Base-by-base conservation (phyloP, 495 filamentous ascomycete species). In the Tirmania nivea region DNA sequence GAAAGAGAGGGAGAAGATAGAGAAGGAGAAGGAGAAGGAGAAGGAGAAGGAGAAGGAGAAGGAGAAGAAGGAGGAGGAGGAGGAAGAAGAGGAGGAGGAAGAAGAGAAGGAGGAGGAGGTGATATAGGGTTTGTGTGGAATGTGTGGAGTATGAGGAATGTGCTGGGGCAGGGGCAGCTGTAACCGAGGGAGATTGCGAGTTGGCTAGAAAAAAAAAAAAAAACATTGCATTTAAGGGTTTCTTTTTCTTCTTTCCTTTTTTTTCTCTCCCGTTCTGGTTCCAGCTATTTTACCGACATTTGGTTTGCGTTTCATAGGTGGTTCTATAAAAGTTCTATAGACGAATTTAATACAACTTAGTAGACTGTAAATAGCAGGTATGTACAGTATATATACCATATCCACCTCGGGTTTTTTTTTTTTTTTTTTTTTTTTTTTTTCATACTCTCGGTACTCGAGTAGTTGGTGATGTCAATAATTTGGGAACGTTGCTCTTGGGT, bases 1-100 rank as follows among this genome's bases (percentile, higher is more conserved):
- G 50, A 10, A 19, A 34, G 10, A 52, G 21, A 10, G n/a, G 7
- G 52, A 47, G 50, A 34, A 14, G 35, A 37, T 51, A 25, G 19
- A 17, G 52, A 17, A 42, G 10, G 52, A 16, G 1, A 34, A 50
- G 7, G 37, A 9, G 37, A 31, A n/a, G 34, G 47, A 10, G n/a
- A 8, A 47, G 50, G 34, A 42, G 54, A 20, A 69, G 48, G 60
- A 51, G 37, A 57, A 59, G 53, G 63, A 64, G n/a, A 54, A 59
- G 20, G 59, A 54, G 10, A 51, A 57, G 14, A 48, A 52, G 34
- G 47, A 55, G 48, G 60, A 59, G 20, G 53, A 54, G 19, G 60
- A 59, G 12, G 49, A 42, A 14, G 55, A 63, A 17, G 51, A 35
- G 36, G 58, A 59, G n/a, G 36, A 56, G 19, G 31, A 55, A 16